phyloP scores from a whole-genome alignment of 2,329 filamentous ascomycete species.

The Neofusicoccum kwambonambiense region DNA sequence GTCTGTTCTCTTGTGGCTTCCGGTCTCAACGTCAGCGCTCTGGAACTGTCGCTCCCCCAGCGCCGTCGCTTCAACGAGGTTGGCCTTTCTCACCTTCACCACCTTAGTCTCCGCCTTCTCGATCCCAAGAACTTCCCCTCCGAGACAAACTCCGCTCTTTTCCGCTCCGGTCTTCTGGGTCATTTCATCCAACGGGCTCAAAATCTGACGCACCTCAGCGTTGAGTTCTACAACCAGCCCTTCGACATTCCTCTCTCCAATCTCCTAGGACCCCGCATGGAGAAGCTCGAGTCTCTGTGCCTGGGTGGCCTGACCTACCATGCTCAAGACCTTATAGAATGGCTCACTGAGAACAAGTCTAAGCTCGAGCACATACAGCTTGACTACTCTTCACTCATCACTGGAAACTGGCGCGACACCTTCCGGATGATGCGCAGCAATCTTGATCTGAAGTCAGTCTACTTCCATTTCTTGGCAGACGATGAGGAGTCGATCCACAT shows the following conservation, averaged over 20 bases:
- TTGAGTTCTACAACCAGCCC: neutral
- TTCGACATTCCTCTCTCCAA: neutral
- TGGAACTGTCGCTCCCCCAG: neutral
- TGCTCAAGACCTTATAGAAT: neutral
- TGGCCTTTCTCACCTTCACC: neutral
- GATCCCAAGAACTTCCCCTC: slow-evolving; percentile 1
- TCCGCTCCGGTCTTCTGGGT: neutral
- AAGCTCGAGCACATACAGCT: slow-evolving; percentile 4
- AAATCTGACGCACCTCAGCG: neutral
- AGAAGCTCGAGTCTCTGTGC: slow-evolving; percentile 6
- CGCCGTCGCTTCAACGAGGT: neutral
- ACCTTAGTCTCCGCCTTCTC: neutral
- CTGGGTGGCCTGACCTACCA: neutral
- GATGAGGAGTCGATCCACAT: slow-evolving; percentile 7
- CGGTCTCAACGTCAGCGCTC: neutral
- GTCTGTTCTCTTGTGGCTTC: neutral
- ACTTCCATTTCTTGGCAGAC: slow-evolving; percentile 3
- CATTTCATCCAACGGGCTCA: neutral
- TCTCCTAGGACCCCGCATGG: neutral
- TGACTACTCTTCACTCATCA: neutral
- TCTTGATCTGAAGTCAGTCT: neutral
- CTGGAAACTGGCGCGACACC: slow-evolving; percentile 1
- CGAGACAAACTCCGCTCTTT: neutral
- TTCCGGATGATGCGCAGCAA: slow-evolving; percentile 7
- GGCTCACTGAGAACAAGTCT: neutral